These are phyloP conservation scores for Suillus brevipes DNA, from an alignment of 768 basidiomycete genomes.

Conservation along the genomic window DNA sequence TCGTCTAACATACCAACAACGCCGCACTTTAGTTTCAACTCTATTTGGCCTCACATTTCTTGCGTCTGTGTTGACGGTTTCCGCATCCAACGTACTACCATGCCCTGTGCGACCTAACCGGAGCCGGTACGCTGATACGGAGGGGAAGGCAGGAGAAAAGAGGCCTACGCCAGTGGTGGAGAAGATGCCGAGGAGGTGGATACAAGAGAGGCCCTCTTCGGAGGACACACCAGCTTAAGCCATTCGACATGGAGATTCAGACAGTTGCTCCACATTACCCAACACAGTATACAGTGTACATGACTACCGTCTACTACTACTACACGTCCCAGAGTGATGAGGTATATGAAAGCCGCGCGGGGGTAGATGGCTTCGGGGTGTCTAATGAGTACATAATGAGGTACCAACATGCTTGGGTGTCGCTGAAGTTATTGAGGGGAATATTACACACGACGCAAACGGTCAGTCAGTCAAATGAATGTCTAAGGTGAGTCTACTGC, in stretches of 20 bases:
- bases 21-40: conserved; percentile 72
- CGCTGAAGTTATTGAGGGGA: neutral
- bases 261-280: neutral
- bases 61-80: conserved; percentile 76
- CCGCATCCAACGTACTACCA: conserved; percentile 75
- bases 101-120: conserved; percentile 71
- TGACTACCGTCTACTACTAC: neutral
- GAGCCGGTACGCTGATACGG: conserved; percentile 59
- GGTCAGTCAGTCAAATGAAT: conserved; percentile 1
- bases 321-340: neutral
- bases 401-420: conserved; percentile 2
- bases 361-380: neutral
- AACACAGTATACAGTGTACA: neutral
- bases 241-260: neutral
- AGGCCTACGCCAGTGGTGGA: conserved; percentile 45
- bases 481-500: conserved; percentile 20
- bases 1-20: conserved; percentile 55
- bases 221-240: conserved; percentile 16
- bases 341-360: neutral
- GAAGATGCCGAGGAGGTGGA: conserved; percentile 75
- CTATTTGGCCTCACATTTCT: conserved; percentile 82
- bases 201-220: conserved; percentile 59
- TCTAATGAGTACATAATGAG: neutral
- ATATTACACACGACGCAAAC: neutral
- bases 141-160: conserved; percentile 29